Evolutionary conservation across 2,329 filamentous ascomycete genomes (phyloP), one percentile per base, ranked within the genome.

Genomic region (Nothophoma quercina): DNA sequence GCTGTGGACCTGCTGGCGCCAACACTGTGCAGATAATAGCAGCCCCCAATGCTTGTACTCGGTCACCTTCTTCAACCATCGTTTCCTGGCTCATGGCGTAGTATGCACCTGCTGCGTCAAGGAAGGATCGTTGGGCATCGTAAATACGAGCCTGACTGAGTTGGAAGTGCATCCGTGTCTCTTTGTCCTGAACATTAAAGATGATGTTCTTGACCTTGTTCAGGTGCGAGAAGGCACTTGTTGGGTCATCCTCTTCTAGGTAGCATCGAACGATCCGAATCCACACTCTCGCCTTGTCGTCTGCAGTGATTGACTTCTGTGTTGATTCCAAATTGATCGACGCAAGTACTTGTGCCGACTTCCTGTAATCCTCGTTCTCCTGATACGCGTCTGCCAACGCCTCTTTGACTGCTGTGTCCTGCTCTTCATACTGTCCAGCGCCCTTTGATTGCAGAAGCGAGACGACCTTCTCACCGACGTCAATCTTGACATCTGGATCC

Each of bases 131-230:
- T 71, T 95, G 90, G 16, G 93, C 89, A 77, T 99, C 95, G 63
- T 91, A 86, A 75, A 99, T 96, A 55, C 93, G 89, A 5, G 95
- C 95, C 75, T 96, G 92, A 7, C 89, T 93, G 58, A 98, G 86
- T 66, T 91, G 86, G 78, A 98, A 99, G 75, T 93, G 88, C 42
- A 98, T 81, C 63, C 86, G 86, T 38, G 93, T 81, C 55, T 89
- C 84, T 30, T 87, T 84, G 72, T 96, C 87, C 23, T 83, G 78
- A 25, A 96, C 86, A 58, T 84, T 87, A 78, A 90, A 86, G 72
- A 96, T 91, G 62, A 97, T 83, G 70, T 95, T 93, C 78, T 97
- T 98, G 75, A 96, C 89, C 75, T 93, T 93, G 81, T 97, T 97
- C 67, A 99, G 83, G 72, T 93, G 96, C 32, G 84, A 85, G 72